Evolutionary conservation across 129 eudicot genomes (phyloP), one percentile per base, ranked within the genome.

Genomic region (Flaveria bidentis): DNA sequence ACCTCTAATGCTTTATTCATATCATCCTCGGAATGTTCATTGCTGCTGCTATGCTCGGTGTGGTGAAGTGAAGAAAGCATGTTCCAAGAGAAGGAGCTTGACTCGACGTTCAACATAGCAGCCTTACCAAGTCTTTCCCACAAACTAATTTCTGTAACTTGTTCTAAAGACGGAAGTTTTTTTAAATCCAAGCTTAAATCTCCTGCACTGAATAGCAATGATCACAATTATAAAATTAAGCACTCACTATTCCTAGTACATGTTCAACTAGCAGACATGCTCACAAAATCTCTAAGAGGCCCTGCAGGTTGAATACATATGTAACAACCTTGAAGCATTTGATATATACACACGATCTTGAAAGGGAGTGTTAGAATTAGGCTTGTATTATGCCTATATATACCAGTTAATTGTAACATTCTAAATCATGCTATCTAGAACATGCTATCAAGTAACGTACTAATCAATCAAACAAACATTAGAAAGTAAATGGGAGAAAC

Each of bases 61-160:
- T 94, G 99, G 79, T 91, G 94, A 84, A 94, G 97, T 64, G 99
- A 94, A 42, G 96, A 94, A 81, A 94, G 99, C 82, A 83, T 85
- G 82, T 84, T 86, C 97, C 99, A 94, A 12, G 93, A 87, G 65
- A 94, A 91, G 51, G 91, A 84, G 82, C 89, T 87, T 71, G 99
- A 85, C 82, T 91, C 97, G 52, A 94, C 86, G 87, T 94, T 89
- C 85, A 87, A 74, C 91, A 89, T 85, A 23, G 89, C 89, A 56
- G 97, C 96, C 76, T 86, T 91, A 67, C 99, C 96, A 76, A 94
- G 97, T 83, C 99, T 86, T 75, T 91, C 96, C 96, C 96, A 91
- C 76, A 94, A 81, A 82, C 88, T 85, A 70, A 86, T 70, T 77
- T 89, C 99, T 45, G 94, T 61, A 73, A 87, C 63, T 80, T 86